Conservation (phyloP, 2,329 filamentous ascomycete species). For the Hypoxylon sp. region DNA sequence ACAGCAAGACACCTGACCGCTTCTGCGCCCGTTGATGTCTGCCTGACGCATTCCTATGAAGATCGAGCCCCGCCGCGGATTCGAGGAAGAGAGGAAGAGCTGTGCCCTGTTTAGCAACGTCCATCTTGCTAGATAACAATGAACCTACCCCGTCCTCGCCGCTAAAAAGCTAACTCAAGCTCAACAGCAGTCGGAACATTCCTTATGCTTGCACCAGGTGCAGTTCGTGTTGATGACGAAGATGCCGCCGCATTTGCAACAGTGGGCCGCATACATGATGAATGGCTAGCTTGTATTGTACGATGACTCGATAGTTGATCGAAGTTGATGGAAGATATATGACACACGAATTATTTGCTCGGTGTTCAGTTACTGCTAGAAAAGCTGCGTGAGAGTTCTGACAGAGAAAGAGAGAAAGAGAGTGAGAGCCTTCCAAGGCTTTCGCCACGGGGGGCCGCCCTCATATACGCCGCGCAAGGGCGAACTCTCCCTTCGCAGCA, state of each 20-base stretch:
- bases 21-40: slow-evolving; percentile 9
- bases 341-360: slow-evolving; percentile 1
- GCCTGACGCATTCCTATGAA: slow-evolving; percentile 14
- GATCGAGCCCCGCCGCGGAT: slow-evolving; percentile 14
- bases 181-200: slow-evolving; percentile 50
- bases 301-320: slow-evolving; percentile 5
- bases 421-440: slow-evolving; percentile 4
- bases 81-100: slow-evolving; percentile 17
- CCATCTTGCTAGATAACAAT: background rate
- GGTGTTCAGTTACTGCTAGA: slow-evolving; percentile 13
- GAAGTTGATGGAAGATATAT: slow-evolving; percentile 1
- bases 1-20: slow-evolving; percentile 15
- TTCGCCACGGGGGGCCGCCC: slow-evolving; percentile 23
- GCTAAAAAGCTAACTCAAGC: slow-evolving; percentile 13
- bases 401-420: slow-evolving; percentile 1
- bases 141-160: slow-evolving; percentile 17
- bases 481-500: slow-evolving; percentile 26
- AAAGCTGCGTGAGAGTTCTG: background rate
- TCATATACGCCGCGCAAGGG: slow-evolving; percentile 43
- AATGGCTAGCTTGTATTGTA: slow-evolving; percentile 10
- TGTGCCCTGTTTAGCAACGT: slow-evolving; percentile 22
- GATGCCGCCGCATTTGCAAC: slow-evolving; percentile 53
- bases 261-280: slow-evolving; percentile 51
- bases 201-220: slow-evolving; percentile 53
- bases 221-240: slow-evolving; percentile 53